These are phyloP conservation scores for Hylodesmum podocarpum DNA, from an alignment of 306 rosid species.

Conservation along the genomic window DNA sequence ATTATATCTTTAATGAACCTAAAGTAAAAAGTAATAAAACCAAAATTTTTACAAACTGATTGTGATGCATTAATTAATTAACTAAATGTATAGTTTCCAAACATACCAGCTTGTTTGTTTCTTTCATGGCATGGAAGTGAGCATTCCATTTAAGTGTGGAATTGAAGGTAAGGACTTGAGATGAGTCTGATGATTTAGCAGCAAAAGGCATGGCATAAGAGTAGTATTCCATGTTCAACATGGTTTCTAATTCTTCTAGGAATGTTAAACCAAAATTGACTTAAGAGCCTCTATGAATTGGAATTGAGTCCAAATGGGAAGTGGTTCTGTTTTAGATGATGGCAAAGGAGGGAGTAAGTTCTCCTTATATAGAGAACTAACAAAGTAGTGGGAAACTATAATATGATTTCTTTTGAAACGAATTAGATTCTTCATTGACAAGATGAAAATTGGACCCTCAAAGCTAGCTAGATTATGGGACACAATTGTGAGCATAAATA, in stretches of 20 bases:
- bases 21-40: too few species aligned
- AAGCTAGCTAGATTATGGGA: constrained; percentile 11
- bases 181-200: constrained; percentile 4
- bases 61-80: background rate
- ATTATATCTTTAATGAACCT: too few species aligned
- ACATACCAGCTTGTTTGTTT: constrained; percentile 62
- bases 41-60: background rate
- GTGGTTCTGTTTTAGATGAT: constrained; percentile 3
- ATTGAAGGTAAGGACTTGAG: constrained; percentile 25
- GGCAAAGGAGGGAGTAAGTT: background rate
- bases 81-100: background rate
- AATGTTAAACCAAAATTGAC: constrained; percentile 16
- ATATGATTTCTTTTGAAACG: background rate
- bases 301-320: background rate
- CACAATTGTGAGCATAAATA: background rate
- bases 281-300: background rate
- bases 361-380: background rate
- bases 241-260: background rate
- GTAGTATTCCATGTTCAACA: background rate
- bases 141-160: constrained; percentile 35
- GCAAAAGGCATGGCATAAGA: background rate
- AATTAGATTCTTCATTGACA: constrained; percentile 23
- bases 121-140: constrained; percentile 30
- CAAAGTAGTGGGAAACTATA: constrained; percentile 1
- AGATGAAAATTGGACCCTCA: constrained; percentile 21